These are phyloP conservation scores for Verticillium albo-atrum DNA, from an alignment of 2,329 filamentous ascomycete genomes.

Conservation along the genomic window DNA sequence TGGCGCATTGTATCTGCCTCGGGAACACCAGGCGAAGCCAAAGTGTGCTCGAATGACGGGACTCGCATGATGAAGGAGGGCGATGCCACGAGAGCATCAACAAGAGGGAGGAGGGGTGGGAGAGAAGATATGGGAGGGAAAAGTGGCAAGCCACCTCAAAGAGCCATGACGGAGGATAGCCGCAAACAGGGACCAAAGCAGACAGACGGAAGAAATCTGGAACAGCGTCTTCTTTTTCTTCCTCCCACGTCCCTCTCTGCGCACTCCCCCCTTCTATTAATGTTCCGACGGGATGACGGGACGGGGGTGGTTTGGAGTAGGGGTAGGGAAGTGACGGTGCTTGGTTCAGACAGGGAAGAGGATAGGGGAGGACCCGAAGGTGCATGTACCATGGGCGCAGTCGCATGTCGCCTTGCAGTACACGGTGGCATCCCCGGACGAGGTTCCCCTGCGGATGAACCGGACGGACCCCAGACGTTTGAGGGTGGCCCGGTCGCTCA, in stretches of 20 bases:
- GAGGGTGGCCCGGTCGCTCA: background rate
- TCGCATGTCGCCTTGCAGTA: background rate
- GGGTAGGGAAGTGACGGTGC: background rate
- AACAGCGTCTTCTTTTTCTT: background rate
- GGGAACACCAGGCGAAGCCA: slow-evolving; percentile 3
- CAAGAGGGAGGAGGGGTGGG: background rate
- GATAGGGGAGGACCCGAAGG: background rate
- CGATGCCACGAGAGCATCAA: background rate
- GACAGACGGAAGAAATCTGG: slow-evolving; percentile 1
- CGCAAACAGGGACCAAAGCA: background rate
- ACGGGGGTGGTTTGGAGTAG: slow-evolving; percentile 1
- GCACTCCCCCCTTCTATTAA: background rate
- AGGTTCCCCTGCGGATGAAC: background rate
- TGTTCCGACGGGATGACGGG: slow-evolving; percentile 4
- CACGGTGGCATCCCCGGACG: background rate
- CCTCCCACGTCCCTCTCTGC: background rate
- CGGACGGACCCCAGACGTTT: background rate
- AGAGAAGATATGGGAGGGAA: background rate
- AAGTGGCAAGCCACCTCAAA: background rate
- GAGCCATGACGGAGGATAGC: background rate
- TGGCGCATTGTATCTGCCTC: slow-evolving; percentile 6
- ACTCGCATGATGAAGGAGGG: slow-evolving; percentile 9
- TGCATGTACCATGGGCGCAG: background rate
- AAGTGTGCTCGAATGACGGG: slow-evolving; percentile 9
- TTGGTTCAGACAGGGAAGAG: slow-evolving; percentile 1